Percentiles rank a stretch among this genome's conserved stretches.
phyloP scores from a whole-genome alignment of 495 filamentous ascomycete species.

The Talaromyces ruber region DNA sequence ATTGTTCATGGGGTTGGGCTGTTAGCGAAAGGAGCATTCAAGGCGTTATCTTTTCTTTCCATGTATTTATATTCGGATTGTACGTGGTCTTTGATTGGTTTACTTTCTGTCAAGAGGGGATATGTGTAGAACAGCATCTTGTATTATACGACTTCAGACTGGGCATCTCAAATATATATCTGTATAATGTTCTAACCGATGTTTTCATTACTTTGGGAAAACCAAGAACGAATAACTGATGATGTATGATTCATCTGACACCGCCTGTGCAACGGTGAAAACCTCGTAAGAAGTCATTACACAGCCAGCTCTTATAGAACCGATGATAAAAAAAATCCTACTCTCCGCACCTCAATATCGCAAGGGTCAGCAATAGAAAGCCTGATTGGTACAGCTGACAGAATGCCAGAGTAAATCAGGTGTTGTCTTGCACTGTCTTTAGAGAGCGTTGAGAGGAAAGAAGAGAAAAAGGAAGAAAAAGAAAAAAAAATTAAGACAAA shows the following conservation, averaged over 20 bases:
- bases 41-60: conserved; percentile 1
- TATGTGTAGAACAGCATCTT: not conserved
- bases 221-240: not conserved
- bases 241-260: conserved; percentile 84
- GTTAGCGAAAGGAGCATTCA: conserved; percentile 5
- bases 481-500: conserved; percentile 23
- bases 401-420: conserved; percentile 51
- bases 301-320: conserved; percentile 89
- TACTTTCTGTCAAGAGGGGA: not conserved
- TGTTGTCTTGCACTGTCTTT: conserved; percentile 85
- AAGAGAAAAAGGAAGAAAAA: conserved; percentile 28
- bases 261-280: conserved; percentile 64
- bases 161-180: not conserved
- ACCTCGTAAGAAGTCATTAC: conserved; percentile 39
- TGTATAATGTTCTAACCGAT: not conserved
- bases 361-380: conserved; percentile 60
- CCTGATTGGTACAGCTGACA: conserved; percentile 45
- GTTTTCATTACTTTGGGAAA: not conserved
- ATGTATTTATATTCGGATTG: conserved; percentile 1
- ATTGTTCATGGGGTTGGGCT: not conserved
- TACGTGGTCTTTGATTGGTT: not conserved
- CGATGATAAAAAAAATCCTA: conserved; percentile 42
- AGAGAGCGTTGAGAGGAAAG: conserved; percentile 60
- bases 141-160: not conserved
- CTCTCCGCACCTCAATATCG: conserved; percentile 82